phyloP scores from a whole-genome alignment of 352 stramenopile species.

The Pythium aristosporum region DNA sequence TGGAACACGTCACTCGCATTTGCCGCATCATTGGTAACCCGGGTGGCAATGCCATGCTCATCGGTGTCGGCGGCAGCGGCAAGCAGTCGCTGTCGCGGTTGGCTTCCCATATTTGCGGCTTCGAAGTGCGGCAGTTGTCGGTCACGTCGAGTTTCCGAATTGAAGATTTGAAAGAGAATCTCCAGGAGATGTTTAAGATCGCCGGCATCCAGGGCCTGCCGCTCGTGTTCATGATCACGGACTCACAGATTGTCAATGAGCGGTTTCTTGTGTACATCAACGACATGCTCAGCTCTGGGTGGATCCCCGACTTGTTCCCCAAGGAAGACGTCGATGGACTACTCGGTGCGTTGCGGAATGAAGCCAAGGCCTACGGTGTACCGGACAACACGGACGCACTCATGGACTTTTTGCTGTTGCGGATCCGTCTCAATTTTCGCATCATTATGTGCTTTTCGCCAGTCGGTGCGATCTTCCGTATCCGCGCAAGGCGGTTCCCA shows the following conservation, averaged over 20 bases:
- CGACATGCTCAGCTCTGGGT: conserved; percentile 92
- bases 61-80: conserved; percentile 95
- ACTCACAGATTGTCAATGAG: conserved; percentile 98
- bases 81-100: conserved; percentile 97
- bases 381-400: conserved; percentile 93
- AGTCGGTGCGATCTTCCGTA: conserved; percentile 95
- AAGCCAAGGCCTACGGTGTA: conserved; percentile 94
- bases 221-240: conserved; percentile 97
- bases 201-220: conserved; percentile 93
- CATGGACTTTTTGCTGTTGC: conserved; percentile 95
- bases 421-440: conserved; percentile 95
- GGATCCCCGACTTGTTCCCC: conserved; percentile 96
- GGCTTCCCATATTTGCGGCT: conserved; percentile 96
- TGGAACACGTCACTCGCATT: conserved; percentile 96
- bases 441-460: conserved; percentile 97
- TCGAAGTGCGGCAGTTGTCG: conserved; percentile 94
- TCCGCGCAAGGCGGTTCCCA: conserved; percentile 95
- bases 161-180: conserved; percentile 96
- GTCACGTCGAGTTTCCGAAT: conserved; percentile 96
- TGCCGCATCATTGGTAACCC: conserved; percentile 96
- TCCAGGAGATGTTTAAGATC: conserved; percentile 96
- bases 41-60: conserved; percentile 96
- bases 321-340: conserved; percentile 97
- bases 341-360: conserved; percentile 88
- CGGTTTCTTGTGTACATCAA: conserved; percentile 99